Base-by-base conservation (phyloP, 2,329 filamentous ascomycete species). In the Periconia macrospinosa region DNA sequence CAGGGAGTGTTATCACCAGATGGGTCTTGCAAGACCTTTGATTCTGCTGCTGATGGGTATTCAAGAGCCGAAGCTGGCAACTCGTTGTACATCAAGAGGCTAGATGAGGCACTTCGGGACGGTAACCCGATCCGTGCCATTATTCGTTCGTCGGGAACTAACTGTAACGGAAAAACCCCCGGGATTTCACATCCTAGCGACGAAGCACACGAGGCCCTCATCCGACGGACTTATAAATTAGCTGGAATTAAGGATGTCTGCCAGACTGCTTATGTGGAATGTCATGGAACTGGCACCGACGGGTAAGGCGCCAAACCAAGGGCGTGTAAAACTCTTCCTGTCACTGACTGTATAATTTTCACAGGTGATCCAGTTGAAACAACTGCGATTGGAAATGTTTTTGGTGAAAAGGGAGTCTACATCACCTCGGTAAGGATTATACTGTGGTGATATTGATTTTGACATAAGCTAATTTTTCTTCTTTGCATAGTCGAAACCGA, bases 271-370 rank as follows among this genome's bases (percentile, higher is more conserved):
- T 41, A 43, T 17, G 45, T 56, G 2, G 45, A 56, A 19, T 47
- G 47, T n/a, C 46, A 86, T 58, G 83, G 83, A 13, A 85, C 82
- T 0, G 82, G 83, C 7, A 85, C 83, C 1, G 76, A n/a, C n/a
- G n/a, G n/a, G n/a, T n/a, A n/a, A n/a, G n/a, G n/a, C n/a, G n/a
- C n/a, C n/a, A n/a, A n/a, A n/a, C n/a, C n/a, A n/a, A n/a, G n/a
- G n/a, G n/a, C n/a, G n/a, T n/a, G n/a, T n/a, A n/a, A n/a, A n/a
- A n/a, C n/a, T n/a, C n/a, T n/a, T n/a, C n/a, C n/a, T n/a, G n/a
- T n/a, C n/a, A n/a, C n/a, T n/a, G n/a, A n/a, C n/a, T n/a, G n/a
- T n/a, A n/a, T n/a, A n/a, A n/a, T n/a, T n/a, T n/a, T 79, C 41
- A 80, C 78, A 15, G 49, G 52, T 2, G 58, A 63, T 45, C 53